Evolutionary conservation across 495 filamentous ascomycete genomes (phyloP), one percentile per base, ranked within the genome.

Genomic region (Hypoxylon trugodes): DNA sequence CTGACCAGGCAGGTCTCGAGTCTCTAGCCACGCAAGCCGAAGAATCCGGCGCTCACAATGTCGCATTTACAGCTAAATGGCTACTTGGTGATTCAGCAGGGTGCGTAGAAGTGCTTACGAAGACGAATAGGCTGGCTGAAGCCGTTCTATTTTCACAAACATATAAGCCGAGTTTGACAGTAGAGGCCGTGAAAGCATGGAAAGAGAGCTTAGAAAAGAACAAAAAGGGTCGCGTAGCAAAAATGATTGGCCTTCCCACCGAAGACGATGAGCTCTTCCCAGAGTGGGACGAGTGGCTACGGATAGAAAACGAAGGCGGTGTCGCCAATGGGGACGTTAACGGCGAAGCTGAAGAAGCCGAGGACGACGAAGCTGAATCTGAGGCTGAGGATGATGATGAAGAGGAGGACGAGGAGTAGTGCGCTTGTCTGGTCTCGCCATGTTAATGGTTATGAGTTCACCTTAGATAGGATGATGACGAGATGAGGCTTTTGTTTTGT

Each of bases 211-310:
- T 97, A 35, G 93, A 96, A 73, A 86, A 87, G 73, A 77, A 76
- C 45, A 92, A 93, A 69, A 96, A 95, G 81, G 84, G 84, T 12
- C 93, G 94, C 63, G 87, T 97, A 4, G 84, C 87, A 9, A 87
- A 91, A 73, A 84, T 90, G 58, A 82, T 98, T 50, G 95, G 90
- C 56, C 81, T 93, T n/a, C 95, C 95, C 0, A 81, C 80, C 4
- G 89, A 93, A 38, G 95, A 98, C 66, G 90, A 89, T 41, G 95
- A 96, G 35, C 79, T 98, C 48, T 98, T 97, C 79, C 93, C 94
- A 0, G 92, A 96, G 66, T 98, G 93, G 94, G 90, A 95, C 0
- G 91, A 94, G 73, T 97, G 89, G 78, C 71, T 97, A 65, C 83
- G 79, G 68, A 68, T 97, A 45, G 95, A 97, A 79, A 86, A 82